Conservation (phyloP, 495 filamentous ascomycete species). For the Podospora pseudocomata region DNA sequence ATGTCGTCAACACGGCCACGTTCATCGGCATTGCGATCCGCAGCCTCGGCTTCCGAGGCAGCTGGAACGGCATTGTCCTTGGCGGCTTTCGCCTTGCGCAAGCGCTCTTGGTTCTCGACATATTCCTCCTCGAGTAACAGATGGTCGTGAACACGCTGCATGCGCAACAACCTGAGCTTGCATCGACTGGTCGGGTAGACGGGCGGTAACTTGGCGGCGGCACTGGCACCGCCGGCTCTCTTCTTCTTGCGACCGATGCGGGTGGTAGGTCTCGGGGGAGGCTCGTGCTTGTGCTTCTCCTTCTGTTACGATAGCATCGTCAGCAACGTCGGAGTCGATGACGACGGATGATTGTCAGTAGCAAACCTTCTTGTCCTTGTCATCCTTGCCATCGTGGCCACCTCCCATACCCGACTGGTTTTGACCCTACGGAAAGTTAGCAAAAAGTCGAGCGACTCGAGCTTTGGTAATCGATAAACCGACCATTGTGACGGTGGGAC, state of each 20-base stretch:
- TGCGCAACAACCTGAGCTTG: conserved; percentile 92
- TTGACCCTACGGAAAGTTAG: conserved; percentile 62
- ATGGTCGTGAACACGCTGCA: conserved; percentile 98
- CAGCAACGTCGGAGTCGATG: conserved; percentile 13
- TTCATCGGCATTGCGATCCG: conserved; percentile 86
- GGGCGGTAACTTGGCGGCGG: conserved; percentile 87
- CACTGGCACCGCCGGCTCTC: conserved; percentile 85
- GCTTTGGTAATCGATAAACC: background rate
- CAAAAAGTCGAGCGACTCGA: background rate
- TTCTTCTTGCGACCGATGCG: conserved; percentile 98
- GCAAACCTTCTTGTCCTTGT: conserved; percentile 91
- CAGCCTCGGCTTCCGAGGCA: conserved; percentile 55
- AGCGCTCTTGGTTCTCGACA: conserved; percentile 94
- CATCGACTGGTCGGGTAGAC: conserved; percentile 94
- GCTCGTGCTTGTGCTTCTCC: conserved; percentile 99
- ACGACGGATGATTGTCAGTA: background rate
- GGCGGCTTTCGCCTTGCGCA: conserved; percentile 82
- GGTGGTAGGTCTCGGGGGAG: conserved; percentile 92
- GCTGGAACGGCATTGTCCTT: conserved; percentile 62
- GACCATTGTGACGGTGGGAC: conserved; percentile 28
- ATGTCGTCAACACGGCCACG: conserved; percentile 96
- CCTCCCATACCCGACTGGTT: conserved; percentile 83
- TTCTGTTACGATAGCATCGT: conserved; percentile 57
- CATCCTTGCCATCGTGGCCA: conserved; percentile 53
- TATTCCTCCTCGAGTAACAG: conserved; percentile 96